These are phyloP conservation scores for Ziziphus jujuba DNA, from an alignment of 306 rosid genomes.

Conservation along the genomic window DNA sequence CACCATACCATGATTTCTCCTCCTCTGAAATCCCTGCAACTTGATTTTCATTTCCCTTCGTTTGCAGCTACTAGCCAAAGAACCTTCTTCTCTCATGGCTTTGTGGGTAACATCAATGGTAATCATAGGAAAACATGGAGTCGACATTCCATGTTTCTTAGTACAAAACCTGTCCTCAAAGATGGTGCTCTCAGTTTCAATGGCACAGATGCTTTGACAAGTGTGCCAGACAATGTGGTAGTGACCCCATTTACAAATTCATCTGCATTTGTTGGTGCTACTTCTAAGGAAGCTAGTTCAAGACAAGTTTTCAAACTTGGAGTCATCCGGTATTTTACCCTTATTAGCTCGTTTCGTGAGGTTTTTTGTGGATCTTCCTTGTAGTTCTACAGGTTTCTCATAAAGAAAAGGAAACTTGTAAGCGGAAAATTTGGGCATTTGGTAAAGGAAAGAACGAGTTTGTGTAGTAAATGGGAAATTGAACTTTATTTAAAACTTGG, in stretches of 20 bases:
- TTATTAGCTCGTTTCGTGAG: not conserved
- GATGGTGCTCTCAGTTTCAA: constrained; percentile 27
- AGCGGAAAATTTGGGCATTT: not conserved
- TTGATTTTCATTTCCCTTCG: constrained; percentile 16
- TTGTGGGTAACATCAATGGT: not conserved
- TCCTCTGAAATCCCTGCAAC: constrained; percentile 14
- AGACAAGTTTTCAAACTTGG: constrained; percentile 43
- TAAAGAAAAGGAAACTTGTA: not conserved
- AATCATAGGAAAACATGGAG: constrained; percentile 7
- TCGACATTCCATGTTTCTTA: constrained; percentile 27
- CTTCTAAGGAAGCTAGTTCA: constrained; percentile 21
- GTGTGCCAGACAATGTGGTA: constrained; percentile 35
- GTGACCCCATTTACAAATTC: constrained; percentile 34
- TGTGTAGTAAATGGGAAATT: too few relatives aligned
- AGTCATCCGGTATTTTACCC: constrained; percentile 16
- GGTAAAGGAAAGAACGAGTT: too few relatives aligned
- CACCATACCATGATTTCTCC: constrained; percentile 16
- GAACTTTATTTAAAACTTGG: constrained; percentile 36
- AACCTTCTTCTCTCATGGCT: constrained; percentile 22
- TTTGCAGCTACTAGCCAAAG: constrained; percentile 11
- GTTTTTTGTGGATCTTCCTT: not conserved
- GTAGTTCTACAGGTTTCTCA: not conserved
- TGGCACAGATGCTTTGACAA: constrained; percentile 26
- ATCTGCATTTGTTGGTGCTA: constrained; percentile 38
- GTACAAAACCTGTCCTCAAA: constrained; percentile 29